Evolutionary conservation across 352 stramenopile species (phyloP), one percentile per base, ranked within the genome.

Genomic region (Paralagenidium karlingii): DNA sequence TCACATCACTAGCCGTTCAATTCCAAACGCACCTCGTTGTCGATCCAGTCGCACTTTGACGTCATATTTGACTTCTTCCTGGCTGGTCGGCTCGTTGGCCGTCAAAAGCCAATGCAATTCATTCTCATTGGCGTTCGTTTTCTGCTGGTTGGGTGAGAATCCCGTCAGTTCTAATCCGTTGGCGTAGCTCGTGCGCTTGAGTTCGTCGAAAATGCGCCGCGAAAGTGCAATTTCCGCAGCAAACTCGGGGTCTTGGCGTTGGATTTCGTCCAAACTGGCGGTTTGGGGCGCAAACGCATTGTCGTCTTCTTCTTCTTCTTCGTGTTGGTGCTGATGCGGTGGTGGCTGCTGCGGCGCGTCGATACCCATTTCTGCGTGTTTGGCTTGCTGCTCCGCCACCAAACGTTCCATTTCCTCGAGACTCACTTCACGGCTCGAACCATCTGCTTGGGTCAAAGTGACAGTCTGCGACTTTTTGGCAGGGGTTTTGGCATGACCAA

Each of bases 151-250:
- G n/a, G n/a, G n/a, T n/a, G n/a, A n/a, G 32, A 82, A 85, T 39
- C 71, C 54, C 24, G 53, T 16, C 40, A 82, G 63, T 8, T 38
- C 22, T 47, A 74, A 81, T 5, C 60, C 65, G 19, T 52, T 58
- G 3, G 71, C 71, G 45, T 80, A 78, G 6, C 71, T 68, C 43
- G 71, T 63, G 13, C 55, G 53, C 49, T 82, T 63, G 9, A 85
- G 52, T 46, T 68, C 63, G 18, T 24, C 39, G 33, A 85, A 81
- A 24, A 61, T 63, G 18, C 59, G 52, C 40, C 53, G 30, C 2
- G 68, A 55, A 26, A 81, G 16, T 15, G 46, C 47, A 22, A 82
- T 81, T 22, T 68, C 56, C 22, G 60, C 44, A 10, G 63, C 68
- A 18, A 85, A 62, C 34, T 47, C 24, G 19, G 68, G 68, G 38